phyloP scores from a whole-genome alignment of 352 stramenopile genomes.

The Pythium dissimile region DNA sequence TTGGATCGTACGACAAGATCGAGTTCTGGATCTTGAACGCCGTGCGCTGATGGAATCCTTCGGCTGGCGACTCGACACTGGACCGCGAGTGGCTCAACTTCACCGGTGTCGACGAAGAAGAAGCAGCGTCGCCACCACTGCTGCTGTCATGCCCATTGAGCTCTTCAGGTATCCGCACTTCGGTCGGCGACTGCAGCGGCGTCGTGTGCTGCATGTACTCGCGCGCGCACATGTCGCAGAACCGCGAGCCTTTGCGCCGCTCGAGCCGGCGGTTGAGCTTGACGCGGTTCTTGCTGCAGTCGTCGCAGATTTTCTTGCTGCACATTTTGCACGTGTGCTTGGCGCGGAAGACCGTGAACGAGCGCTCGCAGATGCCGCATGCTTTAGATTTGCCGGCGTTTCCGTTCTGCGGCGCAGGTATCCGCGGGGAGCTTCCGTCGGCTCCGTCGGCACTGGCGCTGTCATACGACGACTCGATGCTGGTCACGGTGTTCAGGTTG shows the following conservation, averaged over 20 bases:
- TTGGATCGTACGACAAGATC: neutral
- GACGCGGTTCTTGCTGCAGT: constrained; percentile 81
- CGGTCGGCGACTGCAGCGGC: constrained; percentile 4
- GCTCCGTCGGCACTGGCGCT: neutral
- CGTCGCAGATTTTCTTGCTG: constrained; percentile 66
- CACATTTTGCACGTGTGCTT: constrained; percentile 84
- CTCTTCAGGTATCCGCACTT: neutral
- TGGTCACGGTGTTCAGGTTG: neutral
- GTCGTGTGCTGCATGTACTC: constrained; percentile 37
- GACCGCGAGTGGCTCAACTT: neutral
- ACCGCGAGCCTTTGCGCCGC: constrained; percentile 62
- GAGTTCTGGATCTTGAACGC: constrained; percentile 1
- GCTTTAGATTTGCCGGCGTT: constrained; percentile 16
- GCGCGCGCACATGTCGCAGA: constrained; percentile 69
- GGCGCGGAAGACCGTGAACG: constrained; percentile 70
- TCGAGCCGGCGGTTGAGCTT: constrained; percentile 67
- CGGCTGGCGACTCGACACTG: neutral
- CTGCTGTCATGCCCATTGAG: neutral
- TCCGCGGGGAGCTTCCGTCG: constrained; percentile 7
- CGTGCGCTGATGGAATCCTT: constrained; percentile 4
- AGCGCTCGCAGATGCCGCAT: constrained; percentile 64
- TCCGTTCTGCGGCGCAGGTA: constrained; percentile 7
- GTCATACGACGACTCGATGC: neutral
- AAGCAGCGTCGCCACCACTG: neutral
- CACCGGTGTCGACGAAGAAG: too few species aligned